Conservation (phyloP, 1,139 yeast genomes). For the Suhomyces yuchorum region DNA sequence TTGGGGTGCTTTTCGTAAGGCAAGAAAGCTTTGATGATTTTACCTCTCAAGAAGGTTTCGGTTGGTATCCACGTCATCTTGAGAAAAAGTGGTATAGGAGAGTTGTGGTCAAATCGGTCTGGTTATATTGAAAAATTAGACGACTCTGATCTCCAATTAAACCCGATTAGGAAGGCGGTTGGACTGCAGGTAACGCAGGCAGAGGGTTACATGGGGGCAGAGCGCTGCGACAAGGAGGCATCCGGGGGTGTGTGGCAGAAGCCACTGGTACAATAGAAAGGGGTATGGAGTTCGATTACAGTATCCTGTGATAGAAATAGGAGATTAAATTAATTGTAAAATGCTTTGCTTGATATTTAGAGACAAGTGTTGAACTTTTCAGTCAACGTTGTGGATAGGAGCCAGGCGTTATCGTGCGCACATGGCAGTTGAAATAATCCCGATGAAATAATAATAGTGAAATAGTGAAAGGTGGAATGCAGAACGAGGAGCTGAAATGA, state of each 20-base stretch:
- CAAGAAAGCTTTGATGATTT: conserved; percentile 58
- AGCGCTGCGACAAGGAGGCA: background rate
- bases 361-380: background rate
- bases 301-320: background rate
- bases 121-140: conserved; percentile 1
- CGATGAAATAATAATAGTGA: background rate
- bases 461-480: background rate
- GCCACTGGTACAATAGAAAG: background rate
- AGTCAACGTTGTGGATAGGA: background rate
- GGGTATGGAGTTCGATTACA: background rate
- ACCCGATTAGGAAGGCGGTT: conserved; percentile 9
- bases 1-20: conserved; percentile 58
- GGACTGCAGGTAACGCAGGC: background rate
- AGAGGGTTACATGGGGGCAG: background rate
- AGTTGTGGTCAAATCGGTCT: background rate
- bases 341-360: background rate
- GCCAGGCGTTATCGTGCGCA: background rate
- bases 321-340: background rate
- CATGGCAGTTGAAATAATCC: background rate
- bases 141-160: conserved; percentile 10
- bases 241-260: background rate
- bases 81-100: background rate
- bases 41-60: conserved; percentile 46
- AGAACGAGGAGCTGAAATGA: background rate
- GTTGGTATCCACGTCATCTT: conserved; percentile 43